Evolutionary conservation across 192 early-diverging fungal genomes (phyloP).

Genomic region (Coemansia sp.): DNA sequence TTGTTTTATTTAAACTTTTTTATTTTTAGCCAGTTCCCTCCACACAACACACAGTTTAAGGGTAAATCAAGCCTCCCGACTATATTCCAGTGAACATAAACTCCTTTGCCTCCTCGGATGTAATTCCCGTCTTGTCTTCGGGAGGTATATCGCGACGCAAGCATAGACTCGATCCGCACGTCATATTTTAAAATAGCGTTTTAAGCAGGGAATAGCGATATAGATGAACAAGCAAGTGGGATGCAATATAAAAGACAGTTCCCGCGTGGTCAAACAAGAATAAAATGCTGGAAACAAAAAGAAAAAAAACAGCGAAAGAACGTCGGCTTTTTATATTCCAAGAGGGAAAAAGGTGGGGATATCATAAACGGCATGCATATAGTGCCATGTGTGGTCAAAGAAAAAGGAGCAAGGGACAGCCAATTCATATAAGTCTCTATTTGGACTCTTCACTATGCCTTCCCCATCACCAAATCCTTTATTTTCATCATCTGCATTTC

Average conservation of each 20-base stretch:
- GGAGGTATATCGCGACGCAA: constrained; percentile 31
- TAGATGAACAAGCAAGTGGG: neutral
- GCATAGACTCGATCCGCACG: neutral
- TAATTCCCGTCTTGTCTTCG: constrained; percentile 24
- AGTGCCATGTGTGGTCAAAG: too few species aligned
- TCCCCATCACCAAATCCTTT: too few species aligned
- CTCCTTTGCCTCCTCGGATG: constrained; percentile 22
- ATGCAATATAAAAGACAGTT: neutral
- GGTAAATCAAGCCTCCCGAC: neutral
- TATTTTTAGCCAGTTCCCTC: neutral
- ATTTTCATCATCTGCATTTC: too few species aligned
- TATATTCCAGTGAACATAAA: constrained; percentile 12
- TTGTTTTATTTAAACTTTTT: constrained; percentile 1
- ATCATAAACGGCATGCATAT: constrained; percentile 1
- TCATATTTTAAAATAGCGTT: neutral
- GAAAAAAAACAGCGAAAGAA: too few species aligned
- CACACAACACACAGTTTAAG: neutral
- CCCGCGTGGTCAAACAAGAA: too few species aligned
- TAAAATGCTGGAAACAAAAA: too few species aligned
- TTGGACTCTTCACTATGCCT: too few species aligned
- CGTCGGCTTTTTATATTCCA: too few species aligned
- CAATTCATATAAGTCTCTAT: too few species aligned
- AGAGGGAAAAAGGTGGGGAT: neutral
- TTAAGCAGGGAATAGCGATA: neutral
- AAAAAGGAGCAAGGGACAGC: too few species aligned